Base-by-base conservation (phyloP, 768 basidiomycete species). In the Suillus cothurnatus region DNA sequence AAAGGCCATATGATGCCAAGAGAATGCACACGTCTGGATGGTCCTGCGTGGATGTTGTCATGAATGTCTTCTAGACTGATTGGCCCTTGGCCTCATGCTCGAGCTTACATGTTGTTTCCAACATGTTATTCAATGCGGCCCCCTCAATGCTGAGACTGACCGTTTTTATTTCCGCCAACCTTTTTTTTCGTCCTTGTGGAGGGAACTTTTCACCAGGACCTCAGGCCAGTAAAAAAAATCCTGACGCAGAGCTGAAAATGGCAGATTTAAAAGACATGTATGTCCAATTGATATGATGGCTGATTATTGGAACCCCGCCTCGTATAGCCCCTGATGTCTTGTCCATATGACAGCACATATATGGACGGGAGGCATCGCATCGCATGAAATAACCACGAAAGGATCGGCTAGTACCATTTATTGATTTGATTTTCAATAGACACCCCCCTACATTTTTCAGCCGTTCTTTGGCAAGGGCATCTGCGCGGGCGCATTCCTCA, bases 161-260 rank as follows among this genome's bases (percentile, higher is more conserved):
- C 76, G 76, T 6, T 88, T 89, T 74, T 88, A 86, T 74, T 83
- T 81, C 66, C 75, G 31, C 36, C 19, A 5, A 15, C 12, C 15
- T 17, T 4, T 74, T 79, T 39, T 15, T 84, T 83, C 68, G 70
- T 88, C 3, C 81, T 84, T 61, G 63, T 63, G 0, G 71, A 80
- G 9, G 77, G 75, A 28, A 73, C 86, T 59, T 77, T 81, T 12
- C 85, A 87, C 62, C 79, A 84, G 23, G 86, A 88, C 68, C 63
- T 89, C 23, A 86, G 88, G 69, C 85, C 85, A 6, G 81, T 80
- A 88, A 88, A 58, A 80, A 57, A 80, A 84, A 82, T 43, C 70
- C 77, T 3, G 85, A 85, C 69, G 86, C 86, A 28, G 88, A 88
- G 67, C 76, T 88, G 34, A 72, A 75, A 62, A 64, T 88, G 1